These are phyloP conservation scores for Curvularia lunata DNA, from an alignment of 2,329 filamentous ascomycete species.

Conservation along the genomic window DNA sequence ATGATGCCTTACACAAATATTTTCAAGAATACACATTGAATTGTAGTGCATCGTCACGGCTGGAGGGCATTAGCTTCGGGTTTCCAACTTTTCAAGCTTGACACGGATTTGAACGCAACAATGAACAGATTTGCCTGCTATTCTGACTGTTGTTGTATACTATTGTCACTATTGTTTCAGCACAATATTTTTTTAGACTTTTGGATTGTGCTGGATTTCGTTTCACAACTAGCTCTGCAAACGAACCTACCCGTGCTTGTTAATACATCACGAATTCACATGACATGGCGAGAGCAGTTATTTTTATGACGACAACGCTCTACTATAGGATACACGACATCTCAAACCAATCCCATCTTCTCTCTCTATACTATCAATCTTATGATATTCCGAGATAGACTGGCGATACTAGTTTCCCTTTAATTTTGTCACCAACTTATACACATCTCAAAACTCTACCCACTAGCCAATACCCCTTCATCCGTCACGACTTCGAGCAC, in stretches of 20 bases:
- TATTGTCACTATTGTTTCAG: background rate
- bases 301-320: background rate
- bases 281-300: background rate
- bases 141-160: no score
- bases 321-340: background rate
- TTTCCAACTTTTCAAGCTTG: no score
- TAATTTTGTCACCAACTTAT: background rate
- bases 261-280: background rate
- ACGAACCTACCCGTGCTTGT: background rate
- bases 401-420: background rate
- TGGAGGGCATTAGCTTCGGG: no score
- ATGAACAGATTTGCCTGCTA: background rate
- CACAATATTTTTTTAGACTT: background rate
- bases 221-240: no score
- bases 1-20: no score
- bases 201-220: background rate
- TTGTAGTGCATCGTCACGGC: no score
- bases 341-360: no score
- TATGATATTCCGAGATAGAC: background rate
- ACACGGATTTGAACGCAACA: no score
- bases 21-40: no score
- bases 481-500: background rate
- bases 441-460: no score
- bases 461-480: background rate
- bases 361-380: background rate